phyloP scores from a whole-genome alignment of 202 grass and related monocot genomes.

The Hordeum pubiflorum region DNA sequence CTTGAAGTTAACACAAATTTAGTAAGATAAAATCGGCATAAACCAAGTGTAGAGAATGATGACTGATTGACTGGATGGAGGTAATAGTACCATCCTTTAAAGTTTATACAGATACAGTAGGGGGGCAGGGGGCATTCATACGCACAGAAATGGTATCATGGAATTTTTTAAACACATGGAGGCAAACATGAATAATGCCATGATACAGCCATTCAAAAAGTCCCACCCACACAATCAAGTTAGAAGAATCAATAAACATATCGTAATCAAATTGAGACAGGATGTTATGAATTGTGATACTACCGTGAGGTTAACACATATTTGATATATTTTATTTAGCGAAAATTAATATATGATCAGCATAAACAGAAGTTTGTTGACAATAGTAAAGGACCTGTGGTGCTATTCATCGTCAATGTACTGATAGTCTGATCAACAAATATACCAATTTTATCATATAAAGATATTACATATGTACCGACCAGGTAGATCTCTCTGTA shows the following conservation, averaged over 20 bases:
- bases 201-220: neutral
- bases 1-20: neutral
- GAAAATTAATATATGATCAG: neutral
- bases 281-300: neutral
- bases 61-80: neutral
- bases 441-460: neutral
- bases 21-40: neutral
- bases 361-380: neutral
- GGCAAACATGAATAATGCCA: neutral
- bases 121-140: neutral
- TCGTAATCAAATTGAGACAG: neutral
- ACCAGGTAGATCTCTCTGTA: conserved; percentile 84
- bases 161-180: neutral
- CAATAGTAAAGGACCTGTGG: neutral
- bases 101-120: neutral
- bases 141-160: neutral
- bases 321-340: neutral
- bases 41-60: neutral
- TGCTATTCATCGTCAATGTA: neutral
- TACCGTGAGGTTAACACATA: neutral
- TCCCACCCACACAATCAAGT: neutral
- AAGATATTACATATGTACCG: neutral
- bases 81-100: neutral
- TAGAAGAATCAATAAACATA: neutral
- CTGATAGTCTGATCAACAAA: neutral